Conservation (phyloP, 257 asterid species). For the Galeopsis tetrahit region DNA sequence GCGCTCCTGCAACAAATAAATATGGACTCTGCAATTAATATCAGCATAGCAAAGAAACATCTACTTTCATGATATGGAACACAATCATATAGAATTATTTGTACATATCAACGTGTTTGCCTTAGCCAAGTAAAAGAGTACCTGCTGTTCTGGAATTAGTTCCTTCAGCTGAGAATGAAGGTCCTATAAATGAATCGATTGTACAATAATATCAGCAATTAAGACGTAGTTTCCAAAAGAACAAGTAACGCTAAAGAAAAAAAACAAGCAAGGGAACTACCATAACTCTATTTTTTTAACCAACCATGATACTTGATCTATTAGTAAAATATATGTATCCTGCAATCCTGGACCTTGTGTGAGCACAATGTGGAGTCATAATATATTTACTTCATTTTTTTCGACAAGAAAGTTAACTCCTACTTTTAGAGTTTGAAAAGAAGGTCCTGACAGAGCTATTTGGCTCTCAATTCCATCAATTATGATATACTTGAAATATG, state of each 20-base stretch:
- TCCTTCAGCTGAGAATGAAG: slow-evolving; percentile 84
- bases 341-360: neutral
- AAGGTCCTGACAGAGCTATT: neutral
- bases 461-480: slow-evolving; percentile 3
- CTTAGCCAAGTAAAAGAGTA: slow-evolving; percentile 33
- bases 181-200: slow-evolving; percentile 49
- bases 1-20: slow-evolving; percentile 62
- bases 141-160: slow-evolving; percentile 91
- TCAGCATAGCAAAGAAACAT: slow-evolving; percentile 6
- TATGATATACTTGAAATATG: slow-evolving; percentile 1
- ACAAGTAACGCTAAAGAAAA: slow-evolving; percentile 18
- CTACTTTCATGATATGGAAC: neutral
- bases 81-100: slow-evolving; percentile 9
- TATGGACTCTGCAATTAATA: neutral
- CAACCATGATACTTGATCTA: slow-evolving; percentile 6
- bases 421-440: neutral
- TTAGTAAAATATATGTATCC: neutral
- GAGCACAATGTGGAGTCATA: neutral
- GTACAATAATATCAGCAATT: slow-evolving; percentile 23
- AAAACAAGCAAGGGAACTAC: slow-evolving; percentile 4
- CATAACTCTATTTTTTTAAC: neutral
- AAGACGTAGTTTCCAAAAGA: slow-evolving; percentile 17
- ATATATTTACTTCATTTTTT: neutral
- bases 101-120: neutral
- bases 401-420: neutral